Evolutionary conservation across 75 land plant genomes (phyloP), one percentile per base, ranked within the genome.

Genomic region (Selaginella moellendorffii): DNA sequence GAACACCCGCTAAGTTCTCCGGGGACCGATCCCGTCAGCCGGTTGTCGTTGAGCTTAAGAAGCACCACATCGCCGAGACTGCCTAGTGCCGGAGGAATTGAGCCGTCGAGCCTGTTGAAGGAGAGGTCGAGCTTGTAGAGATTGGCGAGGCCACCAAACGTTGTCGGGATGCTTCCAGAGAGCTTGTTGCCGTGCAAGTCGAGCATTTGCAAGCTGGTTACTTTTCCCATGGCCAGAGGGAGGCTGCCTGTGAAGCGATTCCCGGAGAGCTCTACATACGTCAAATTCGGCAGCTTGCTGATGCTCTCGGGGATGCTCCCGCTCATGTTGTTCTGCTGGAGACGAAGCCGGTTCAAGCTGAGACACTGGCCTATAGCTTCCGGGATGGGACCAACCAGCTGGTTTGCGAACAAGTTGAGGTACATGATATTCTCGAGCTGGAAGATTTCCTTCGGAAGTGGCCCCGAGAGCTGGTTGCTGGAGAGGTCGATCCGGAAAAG

Each of bases 131-230:
- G 67, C 8, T 17, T n/a, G 36, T 81, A 28, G 21, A 64, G 53
- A 64, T 64, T 1, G 2, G 2, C 31, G 1, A 27, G 23, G 10
- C 30, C 65, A 1, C 82, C 86, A 20, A 88, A 60, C 68, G 79
- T 79, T 12, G 72, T 56, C 17, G 95, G 89, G 23, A 88, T 83
- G 2, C 63, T 62, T 0, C 95, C 95, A 14, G 81, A 73, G 24
- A 88, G 20, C 26, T 59, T 68, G 65, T 88, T 88, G 52, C 81
- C 80, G 83, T 86, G 83, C 0, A 88, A 60, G 2, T 76, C 52
- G n/a, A 88, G 62, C 64, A 64, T 77, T 5, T 65, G 30, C 0
- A 85, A 21, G 75, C 24, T 77, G 72, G 42, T 59, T 36, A 84
- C 81, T 53, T 61, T 54, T 0, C 86, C 83, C 0, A 88, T 31